These are phyloP conservation scores for Gymnopilus junonius DNA, from an alignment of 768 basidiomycete genomes.

Conservation along the genomic window DNA sequence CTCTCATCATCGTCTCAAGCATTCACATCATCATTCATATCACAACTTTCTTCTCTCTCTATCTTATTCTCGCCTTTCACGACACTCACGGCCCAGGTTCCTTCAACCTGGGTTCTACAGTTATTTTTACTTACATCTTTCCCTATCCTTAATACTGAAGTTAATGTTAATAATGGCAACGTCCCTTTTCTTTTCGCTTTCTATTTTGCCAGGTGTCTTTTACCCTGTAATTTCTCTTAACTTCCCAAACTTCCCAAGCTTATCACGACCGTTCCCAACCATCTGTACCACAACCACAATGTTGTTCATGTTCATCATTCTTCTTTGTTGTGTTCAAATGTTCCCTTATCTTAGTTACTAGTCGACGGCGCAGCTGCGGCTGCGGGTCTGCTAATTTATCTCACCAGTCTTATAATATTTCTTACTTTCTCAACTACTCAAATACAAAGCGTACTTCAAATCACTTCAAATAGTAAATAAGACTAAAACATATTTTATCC, in stretches of 20 bases:
- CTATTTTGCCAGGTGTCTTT: background rate
- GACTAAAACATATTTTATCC: background rate
- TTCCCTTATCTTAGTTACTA: background rate
- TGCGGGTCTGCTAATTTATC: conserved; percentile 2
- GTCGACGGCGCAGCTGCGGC: background rate
- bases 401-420: background rate
- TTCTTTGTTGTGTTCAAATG: background rate
- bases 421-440: background rate
- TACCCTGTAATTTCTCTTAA: conserved; percentile 4
- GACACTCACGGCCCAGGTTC: background rate
- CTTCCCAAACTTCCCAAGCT: background rate
- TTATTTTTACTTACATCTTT: conserved; percentile 5
- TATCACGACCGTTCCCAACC: background rate
- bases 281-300: conserved; percentile 15
- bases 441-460: background rate
- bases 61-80: background rate
- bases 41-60: background rate
- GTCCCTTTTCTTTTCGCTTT: conserved; percentile 1
- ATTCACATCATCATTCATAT: conserved; percentile 7
- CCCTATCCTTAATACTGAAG: background rate
- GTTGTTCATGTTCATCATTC: background rate
- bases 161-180: conserved; percentile 4
- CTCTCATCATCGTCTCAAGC: conserved; percentile 6
- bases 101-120: background rate
- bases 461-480: background rate